Evolutionary conservation across 106 monocot genomes (phyloP), one percentile per base, ranked within the genome.

Genomic region (Allium cepa): DNA sequence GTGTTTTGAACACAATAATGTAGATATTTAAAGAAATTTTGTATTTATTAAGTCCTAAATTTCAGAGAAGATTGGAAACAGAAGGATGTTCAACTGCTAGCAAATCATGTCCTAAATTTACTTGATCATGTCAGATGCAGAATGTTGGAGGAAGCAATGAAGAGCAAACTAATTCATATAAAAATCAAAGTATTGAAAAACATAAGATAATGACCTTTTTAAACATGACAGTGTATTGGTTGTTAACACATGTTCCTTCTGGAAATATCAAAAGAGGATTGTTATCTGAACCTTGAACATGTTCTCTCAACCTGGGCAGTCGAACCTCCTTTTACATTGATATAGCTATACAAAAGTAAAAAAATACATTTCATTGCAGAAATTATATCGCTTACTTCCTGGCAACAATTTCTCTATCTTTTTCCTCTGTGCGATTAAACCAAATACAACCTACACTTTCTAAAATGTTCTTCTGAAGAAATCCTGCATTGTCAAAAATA

Each of bases 211-310:
- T n/a, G 16, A 92, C 96, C 96, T 96, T 96, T 79, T 96, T 96
- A 80, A 96, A 96, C 96, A 96, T 96, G 47, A 96, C 96, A 70
- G 88, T 96, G 48, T 96, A 96, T 50, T 92, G 91, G 62, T 96
- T 96, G 69, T 96, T 96, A 26, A 96, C 96, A 71, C 96, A 96
- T 58, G 96, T 96, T 82, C 96, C 96, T 88, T 96, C 96, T 47
- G 96, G 96, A 73, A 96, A 96, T 83, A 96, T 96, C 64, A 96
- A 72, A 73, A 96, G 83, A 73, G 92, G 96, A 47, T 96, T 96
- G 75, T 79, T 92, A 63, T 96, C 92, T 60, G 67, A 76, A 64
- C 82, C 78, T 76, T 87, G 79, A 63, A 80, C 73, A 70, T 96
- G 96, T 36, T 86, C 84, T 63, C 96, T 69, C 78, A 96, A 72